Percentiles rank a stretch among this genome's conserved stretches.
These are phyloP conservation scores for Trematosphaeria pertusa DNA, from an alignment of 2,329 filamentous ascomycete species.

Conservation along the genomic window DNA sequence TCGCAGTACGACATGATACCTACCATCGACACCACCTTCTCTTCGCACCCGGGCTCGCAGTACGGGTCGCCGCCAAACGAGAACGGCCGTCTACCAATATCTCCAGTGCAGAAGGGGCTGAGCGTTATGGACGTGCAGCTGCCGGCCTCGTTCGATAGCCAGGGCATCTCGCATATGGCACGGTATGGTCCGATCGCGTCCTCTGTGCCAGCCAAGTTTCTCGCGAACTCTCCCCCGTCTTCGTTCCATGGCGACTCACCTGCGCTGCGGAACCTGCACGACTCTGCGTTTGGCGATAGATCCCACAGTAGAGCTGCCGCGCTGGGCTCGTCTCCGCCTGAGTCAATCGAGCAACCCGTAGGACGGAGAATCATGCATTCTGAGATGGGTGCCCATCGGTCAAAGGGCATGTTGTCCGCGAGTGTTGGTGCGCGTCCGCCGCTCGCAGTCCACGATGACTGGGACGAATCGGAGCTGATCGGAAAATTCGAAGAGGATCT, in stretches of 20 bases:
- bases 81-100: slow-evolving; percentile 72
- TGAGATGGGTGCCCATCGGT: slow-evolving; percentile 63
- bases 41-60: slow-evolving; percentile 64
- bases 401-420: slow-evolving; percentile 66
- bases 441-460: slow-evolving; percentile 58
- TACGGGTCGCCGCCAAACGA: slow-evolving; percentile 88
- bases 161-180: slow-evolving; percentile 90
- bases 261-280: slow-evolving; percentile 65
- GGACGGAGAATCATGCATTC: slow-evolving; percentile 67
- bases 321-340: slow-evolving; percentile 62
- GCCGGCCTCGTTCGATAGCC: slow-evolving; percentile 94
- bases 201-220: slow-evolving; percentile 89
- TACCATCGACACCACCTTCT: slow-evolving; percentile 65
- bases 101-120: slow-evolving; percentile 75
- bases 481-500: slow-evolving; percentile 91
- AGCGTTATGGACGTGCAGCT: slow-evolving; percentile 93
- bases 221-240: slow-evolving; percentile 84
- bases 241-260: slow-evolving; percentile 67
- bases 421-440: slow-evolving; percentile 61
- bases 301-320: slow-evolving; percentile 60
- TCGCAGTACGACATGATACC: slow-evolving; percentile 58
- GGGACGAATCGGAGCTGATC: slow-evolving; percentile 53
- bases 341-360: slow-evolving; percentile 70
- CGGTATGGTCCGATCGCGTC: slow-evolving; percentile 89
- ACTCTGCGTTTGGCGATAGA: slow-evolving; percentile 75